Base-by-base conservation (phyloP, 129 eudicot species). In the Flaveria bidentis region DNA sequence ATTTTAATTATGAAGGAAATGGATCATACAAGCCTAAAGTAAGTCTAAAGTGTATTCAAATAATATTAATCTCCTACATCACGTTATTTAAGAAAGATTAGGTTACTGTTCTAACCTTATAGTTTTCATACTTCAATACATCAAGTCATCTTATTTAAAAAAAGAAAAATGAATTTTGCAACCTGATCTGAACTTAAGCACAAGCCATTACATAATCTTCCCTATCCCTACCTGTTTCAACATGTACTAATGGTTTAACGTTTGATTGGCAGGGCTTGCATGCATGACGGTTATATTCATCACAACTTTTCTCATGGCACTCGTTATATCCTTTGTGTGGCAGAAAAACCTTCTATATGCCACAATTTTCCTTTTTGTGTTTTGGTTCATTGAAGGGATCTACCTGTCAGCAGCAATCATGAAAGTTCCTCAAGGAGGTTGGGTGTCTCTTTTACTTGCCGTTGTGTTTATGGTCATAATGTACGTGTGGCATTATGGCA, bases 401-500 rank as follows among this genome's bases (percentile, higher is more conserved):
- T 93, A 85, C 75, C 87, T 93, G 33, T 85, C 90, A 20, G 79
- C 94, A 4, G 95, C 98, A 46, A 61, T 86, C 33, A 85, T 73
- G 39, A 90, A 93, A 82, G 86, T 90, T 45, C 98, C 96, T 46
- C 98, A 93, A 74, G 98, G 98, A 72, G 98, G 98, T 50, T 93
- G 98, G 98, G 93, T 90, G 71, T 88, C 96, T 74, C 76, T 93
- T 10, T 53, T 93, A 46, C 89, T 93, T 41, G 79, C 98, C 22
- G 65, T 85, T 61, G 56, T 93, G 42, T 90, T 93, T 74, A 80
- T 90, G 74, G 44, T 76, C 67, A 33, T 93, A 69, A 93, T 90
- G 98, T 86, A 83, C 57, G 81, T 88, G 6, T 93, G 98, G 98
- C 94, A 93, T 85, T 93, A 90, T 73, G 98, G 98, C 28, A 90